Evolutionary conservation across 257 asterid genomes (phyloP).

Genomic region (Ilex asprella): DNA sequence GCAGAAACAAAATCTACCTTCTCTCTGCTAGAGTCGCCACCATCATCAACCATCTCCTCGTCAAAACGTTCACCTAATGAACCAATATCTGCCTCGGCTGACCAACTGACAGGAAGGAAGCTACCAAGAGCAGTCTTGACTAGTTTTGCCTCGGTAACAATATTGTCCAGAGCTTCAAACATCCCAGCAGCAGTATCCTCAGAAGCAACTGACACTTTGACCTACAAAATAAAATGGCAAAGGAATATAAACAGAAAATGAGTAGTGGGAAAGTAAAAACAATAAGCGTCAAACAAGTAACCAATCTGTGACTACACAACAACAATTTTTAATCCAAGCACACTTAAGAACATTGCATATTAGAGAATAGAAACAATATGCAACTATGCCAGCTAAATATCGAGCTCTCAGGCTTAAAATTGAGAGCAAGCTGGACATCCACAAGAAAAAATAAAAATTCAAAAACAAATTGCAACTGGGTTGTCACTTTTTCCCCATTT

Average conservation of each 20-base stretch:
- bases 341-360: no score
- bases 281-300: no score
- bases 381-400: no score
- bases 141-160: constrained; percentile 58
- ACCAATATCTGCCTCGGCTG: constrained; percentile 30
- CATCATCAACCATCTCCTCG: constrained; percentile 17
- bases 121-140: constrained; percentile 78
- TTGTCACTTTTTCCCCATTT: no score
- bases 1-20: constrained; percentile 77
- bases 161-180: constrained; percentile 33
- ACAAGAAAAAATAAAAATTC: no score
- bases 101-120: constrained; percentile 84
- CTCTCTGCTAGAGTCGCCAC: constrained; percentile 14
- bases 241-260: not conserved
- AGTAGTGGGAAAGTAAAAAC: no score
- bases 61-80: constrained; percentile 16
- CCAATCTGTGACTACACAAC: no score
- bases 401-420: no score
- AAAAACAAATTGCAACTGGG: no score
- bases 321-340: no score
- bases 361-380: no score
- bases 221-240: constrained; percentile 24
- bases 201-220: constrained; percentile 29
- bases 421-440: no score
- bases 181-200: constrained; percentile 18